Base-by-base conservation (phyloP, 2,329 filamentous ascomycete genomes). In the Apiospora arundinis region DNA sequence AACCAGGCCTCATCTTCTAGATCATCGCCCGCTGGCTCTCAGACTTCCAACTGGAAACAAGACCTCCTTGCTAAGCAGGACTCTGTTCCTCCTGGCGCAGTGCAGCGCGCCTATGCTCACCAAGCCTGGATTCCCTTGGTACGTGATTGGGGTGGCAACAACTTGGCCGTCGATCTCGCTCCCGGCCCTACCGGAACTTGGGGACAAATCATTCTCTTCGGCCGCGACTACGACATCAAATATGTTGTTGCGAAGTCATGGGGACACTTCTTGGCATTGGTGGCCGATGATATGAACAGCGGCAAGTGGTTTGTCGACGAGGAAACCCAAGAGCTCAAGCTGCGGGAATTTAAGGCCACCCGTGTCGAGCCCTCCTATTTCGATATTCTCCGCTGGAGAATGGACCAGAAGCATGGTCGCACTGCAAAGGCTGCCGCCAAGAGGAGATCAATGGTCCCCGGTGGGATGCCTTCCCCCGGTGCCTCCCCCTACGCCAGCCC, bases 131-230 rank as follows among this genome's bases (percentile, higher is more conserved):
- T 99, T 76, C 95, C 96, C 69, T 86, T 99, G 45, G 95, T 95
- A 72, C 93, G 96, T 76, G 96, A 99, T 82, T 99, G 96, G 96
- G 96, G 96, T 81, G 96, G 96, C 82, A 99, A 99, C 89, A 97
- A 97, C 85, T 87, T 99, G 78, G 95, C 95, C 23, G 90, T 98
- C 66, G 96, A 99, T 82, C 86, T 99, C 72, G 94, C 95, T 8
- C 96, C 96, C 28, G 96, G 96, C 2, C 94, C 95, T 12, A 89
- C 90, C 66, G 96, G 96, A 49, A 93, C 92, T 80, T 99, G 96
- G 95, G 96, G 96, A 70, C 96, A 99, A 81, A 91, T 99, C 75
- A 97, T 99, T 78, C 88, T 99, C 73, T 98, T 97, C 81, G 96
- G 96, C 68, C 94, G 96, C 73, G 96, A 99, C 84, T 99, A 97